Evolutionary conservation across 2,329 filamentous ascomycete genomes (phyloP).

Genomic region (Penicillium oxalicum): DNA sequence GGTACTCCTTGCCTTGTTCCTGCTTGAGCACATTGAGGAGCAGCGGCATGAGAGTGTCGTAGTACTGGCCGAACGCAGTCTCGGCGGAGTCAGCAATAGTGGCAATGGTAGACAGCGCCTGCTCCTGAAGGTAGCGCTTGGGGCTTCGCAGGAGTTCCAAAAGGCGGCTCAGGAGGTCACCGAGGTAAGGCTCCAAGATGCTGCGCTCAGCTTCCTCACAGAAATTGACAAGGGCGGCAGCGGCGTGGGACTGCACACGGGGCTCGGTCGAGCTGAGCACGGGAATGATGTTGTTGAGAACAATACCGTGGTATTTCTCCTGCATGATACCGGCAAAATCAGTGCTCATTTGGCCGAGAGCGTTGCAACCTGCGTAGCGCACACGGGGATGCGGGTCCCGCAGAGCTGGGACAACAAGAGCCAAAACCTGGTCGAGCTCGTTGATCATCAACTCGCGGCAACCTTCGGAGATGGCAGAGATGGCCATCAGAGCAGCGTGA

Average conservation of each 20-base stretch:
- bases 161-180: slow-evolving; percentile 75
- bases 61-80: slow-evolving; percentile 89
- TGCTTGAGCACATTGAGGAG: slow-evolving; percentile 83
- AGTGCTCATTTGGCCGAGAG: slow-evolving; percentile 98
- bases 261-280: slow-evolving; percentile 85
- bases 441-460: slow-evolving; percentile 93
- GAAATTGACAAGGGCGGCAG: slow-evolving; percentile 97
- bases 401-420: slow-evolving; percentile 87
- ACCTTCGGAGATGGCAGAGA: slow-evolving; percentile 95
- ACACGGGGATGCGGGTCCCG: slow-evolving; percentile 88
- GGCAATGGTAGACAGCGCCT: slow-evolving; percentile 93
- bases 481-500: slow-evolving; percentile 96
- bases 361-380: slow-evolving; percentile 95
- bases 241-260: slow-evolving; percentile 92
- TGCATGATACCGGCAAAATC: slow-evolving; percentile 99
- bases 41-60: slow-evolving; percentile 90
- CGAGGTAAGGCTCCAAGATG: slow-evolving; percentile 86
- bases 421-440: slow-evolving; percentile 87
- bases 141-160: slow-evolving; percentile 83
- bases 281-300: slow-evolving; percentile 86
- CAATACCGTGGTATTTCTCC: slow-evolving; percentile 81
- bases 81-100: slow-evolving; percentile 98
- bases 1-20: slow-evolving; percentile 89
- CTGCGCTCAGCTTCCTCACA: slow-evolving; percentile 96
- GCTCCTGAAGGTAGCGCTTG: slow-evolving; percentile 95